Evolutionary conservation across 805 yeast genomes (phyloP).

Genomic region (Sugiyamaella marilandica): DNA sequence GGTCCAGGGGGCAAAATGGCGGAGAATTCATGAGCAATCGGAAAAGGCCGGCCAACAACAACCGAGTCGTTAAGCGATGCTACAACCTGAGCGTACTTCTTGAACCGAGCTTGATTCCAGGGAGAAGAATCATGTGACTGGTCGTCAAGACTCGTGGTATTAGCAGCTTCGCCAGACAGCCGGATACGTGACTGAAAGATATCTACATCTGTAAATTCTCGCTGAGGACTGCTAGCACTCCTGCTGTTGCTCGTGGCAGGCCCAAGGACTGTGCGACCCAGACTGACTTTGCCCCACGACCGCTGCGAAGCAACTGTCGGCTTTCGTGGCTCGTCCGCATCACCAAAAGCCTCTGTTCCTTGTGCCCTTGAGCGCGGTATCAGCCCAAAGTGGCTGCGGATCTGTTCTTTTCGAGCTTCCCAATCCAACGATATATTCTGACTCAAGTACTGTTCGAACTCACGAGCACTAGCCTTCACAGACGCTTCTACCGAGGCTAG

Average conservation of each 20-base stretch:
- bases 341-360: neutral
- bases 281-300: slow-evolving; percentile 32
- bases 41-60: slow-evolving; percentile 48
- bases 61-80: slow-evolving; percentile 68
- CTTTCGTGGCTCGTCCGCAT: neutral
- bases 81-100: slow-evolving; percentile 66
- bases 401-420: slow-evolving; percentile 69
- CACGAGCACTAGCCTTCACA: slow-evolving; percentile 65
- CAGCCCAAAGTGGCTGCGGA: slow-evolving; percentile 67
- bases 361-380: slow-evolving; percentile 22
- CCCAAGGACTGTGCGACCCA: slow-evolving; percentile 36
- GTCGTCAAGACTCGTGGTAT: slow-evolving; percentile 1
- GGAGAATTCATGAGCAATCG: slow-evolving; percentile 55
- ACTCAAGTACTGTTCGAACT: slow-evolving; percentile 73
- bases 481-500: slow-evolving; percentile 79
- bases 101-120: slow-evolving; percentile 15
- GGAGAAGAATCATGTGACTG: slow-evolving; percentile 1
- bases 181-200: slow-evolving; percentile 9
- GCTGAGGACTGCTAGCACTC: neutral
- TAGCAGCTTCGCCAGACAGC: neutral
- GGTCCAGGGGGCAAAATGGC: slow-evolving; percentile 47
- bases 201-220: slow-evolving; percentile 30
- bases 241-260: slow-evolving; percentile 28
- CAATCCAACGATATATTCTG: slow-evolving; percentile 77
- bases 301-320: neutral